Evolutionary conservation across 352 stramenopile genomes (phyloP).

Genomic region (Phytophthora fragariae): DNA sequence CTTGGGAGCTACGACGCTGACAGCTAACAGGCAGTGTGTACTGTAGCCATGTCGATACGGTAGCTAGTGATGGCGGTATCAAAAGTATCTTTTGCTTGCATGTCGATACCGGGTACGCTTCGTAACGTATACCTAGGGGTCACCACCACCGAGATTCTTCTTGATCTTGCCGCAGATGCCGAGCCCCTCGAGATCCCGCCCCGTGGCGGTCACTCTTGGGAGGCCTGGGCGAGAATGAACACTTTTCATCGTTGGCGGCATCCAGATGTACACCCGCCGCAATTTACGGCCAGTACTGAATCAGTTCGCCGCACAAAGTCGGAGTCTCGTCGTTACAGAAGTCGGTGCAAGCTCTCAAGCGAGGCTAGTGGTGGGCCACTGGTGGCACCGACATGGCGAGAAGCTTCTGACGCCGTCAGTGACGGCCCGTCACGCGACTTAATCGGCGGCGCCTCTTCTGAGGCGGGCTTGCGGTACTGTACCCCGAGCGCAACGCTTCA

Average conservation of each 20-base stretch:
- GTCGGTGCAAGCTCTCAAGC: not conserved
- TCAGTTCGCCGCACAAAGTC: not conserved
- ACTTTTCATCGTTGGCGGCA: too few relatives aligned
- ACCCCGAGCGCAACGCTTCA: conserved; percentile 11
- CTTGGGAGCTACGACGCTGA: conserved; percentile 21
- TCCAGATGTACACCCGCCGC: too few relatives aligned
- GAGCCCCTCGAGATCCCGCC: too few relatives aligned
- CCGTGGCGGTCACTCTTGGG: too few relatives aligned
- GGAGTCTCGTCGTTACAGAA: too few relatives aligned
- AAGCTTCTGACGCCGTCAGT: conserved; percentile 3
- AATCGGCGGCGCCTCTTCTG: conserved; percentile 9
- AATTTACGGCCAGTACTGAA: not conserved
- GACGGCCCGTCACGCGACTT: not conserved
- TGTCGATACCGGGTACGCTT: not conserved
- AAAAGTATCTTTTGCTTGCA: not conserved
- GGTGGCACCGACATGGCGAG: conserved; percentile 8
- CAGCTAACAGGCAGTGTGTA: conserved; percentile 1
- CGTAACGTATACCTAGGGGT: too few relatives aligned
- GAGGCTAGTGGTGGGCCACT: not conserved
- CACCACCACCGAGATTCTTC: too few relatives aligned
- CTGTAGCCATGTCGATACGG: conserved; percentile 9
- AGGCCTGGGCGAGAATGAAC: too few relatives aligned
- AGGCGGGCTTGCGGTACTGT: conserved; percentile 6
- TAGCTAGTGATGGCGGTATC: not conserved
- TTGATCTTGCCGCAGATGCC: too few relatives aligned